Percentiles rank a stretch among this genome's conserved stretches.
Conservation (phyloP, 2,329 filamentous ascomycete species). For the Bimuria novae-zelandiae region DNA sequence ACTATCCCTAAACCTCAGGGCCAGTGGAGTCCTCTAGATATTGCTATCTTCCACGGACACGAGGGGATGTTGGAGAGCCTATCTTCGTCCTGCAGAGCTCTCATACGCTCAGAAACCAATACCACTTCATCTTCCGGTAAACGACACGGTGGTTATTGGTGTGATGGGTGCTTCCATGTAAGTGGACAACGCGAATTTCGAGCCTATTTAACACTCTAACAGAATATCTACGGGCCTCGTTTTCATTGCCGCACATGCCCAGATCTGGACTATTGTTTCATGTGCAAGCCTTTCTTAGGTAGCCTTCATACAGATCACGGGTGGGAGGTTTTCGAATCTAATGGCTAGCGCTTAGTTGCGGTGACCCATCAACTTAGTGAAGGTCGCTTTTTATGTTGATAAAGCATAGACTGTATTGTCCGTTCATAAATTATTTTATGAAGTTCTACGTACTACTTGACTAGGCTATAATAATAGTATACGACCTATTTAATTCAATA, state of each 20-base stretch:
- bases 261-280: constrained; percentile 6
- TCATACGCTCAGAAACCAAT: not conserved
- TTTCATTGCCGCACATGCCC: not conserved
- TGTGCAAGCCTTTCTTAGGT: constrained; percentile 1
- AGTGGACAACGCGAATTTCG: constrained; percentile 1
- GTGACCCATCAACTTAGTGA: no score
- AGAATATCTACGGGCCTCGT: constrained; percentile 6
- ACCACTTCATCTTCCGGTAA: not conserved
- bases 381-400: no score
- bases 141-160: constrained; percentile 2
- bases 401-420: no score
- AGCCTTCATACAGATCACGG: not conserved
- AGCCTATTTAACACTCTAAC: not conserved
- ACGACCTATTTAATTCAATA: no score
- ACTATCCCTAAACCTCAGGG: constrained; percentile 5
- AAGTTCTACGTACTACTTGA: no score
- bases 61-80: constrained; percentile 8
- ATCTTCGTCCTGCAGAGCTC: not conserved
- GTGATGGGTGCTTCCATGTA: constrained; percentile 17
- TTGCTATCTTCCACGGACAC: constrained; percentile 20
- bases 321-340: not conserved
- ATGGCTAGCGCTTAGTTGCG: no score
- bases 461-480: no score
- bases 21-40: constrained; percentile 15
- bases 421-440: no score